Conservation (phyloP, 2,329 filamentous ascomycete genomes). For the Pezicula radicicola region DNA sequence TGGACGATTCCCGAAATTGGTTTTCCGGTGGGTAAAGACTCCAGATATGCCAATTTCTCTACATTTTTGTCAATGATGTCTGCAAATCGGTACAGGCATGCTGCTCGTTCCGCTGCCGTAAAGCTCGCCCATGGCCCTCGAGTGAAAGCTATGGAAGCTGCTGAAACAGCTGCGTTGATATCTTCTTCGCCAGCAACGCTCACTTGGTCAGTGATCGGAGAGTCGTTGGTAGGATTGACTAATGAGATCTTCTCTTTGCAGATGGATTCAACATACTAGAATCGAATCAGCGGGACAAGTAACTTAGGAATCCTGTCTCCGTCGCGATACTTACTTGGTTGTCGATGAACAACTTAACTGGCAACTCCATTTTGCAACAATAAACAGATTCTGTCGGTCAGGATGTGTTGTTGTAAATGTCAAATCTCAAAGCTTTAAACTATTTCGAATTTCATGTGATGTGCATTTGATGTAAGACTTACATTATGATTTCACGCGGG, state of each 20-base stretch:
- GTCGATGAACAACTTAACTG: too few species aligned
- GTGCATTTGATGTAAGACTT: too few species aligned
- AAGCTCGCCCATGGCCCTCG: conserved; percentile 32
- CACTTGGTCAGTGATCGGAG: conserved; percentile 37
- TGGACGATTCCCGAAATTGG: conserved; percentile 39
- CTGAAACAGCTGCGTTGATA: conserved; percentile 39
- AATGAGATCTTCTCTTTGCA: conserved; percentile 7
- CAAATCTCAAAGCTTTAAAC: too few species aligned
- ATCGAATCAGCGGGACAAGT: too few species aligned
- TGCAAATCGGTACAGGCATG: conserved; percentile 29
- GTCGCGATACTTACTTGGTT: too few species aligned
- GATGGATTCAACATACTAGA: conserved; percentile 9
- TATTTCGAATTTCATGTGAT: too few species aligned
- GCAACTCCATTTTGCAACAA: too few species aligned
- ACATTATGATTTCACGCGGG: too few species aligned
- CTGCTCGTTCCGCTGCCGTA: conserved; percentile 9
- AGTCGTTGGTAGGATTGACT: conserved; percentile 43
- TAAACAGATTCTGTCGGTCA: too few species aligned
- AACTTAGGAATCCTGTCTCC: too few species aligned
- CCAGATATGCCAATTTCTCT: conserved; percentile 34
- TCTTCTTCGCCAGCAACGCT: conserved; percentile 27
- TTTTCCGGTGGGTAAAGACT: conserved; percentile 41
- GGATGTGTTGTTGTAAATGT: too few species aligned
- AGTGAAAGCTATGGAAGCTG: conserved; percentile 40
- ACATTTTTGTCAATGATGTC: conserved; percentile 36